phyloP scores from a whole-genome alignment of 1,284 basidiomycete genomes.

The Retiboletus fuscus region DNA sequence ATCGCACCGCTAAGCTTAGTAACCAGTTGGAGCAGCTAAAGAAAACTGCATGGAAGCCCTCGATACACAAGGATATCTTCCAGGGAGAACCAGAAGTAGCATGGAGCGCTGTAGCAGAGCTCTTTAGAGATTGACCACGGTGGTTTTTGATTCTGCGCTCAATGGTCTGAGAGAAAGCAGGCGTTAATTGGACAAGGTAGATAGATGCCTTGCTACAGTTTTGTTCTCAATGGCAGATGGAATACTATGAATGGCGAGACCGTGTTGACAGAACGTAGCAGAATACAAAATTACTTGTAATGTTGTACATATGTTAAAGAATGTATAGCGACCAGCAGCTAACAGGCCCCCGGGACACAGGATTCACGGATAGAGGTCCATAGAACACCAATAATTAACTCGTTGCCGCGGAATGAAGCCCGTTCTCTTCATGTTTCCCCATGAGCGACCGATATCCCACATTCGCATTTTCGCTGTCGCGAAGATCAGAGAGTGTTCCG shows the following conservation, averaged over 20 bases:
- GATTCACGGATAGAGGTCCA: neutral
- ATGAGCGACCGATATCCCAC: neutral
- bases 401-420: neutral
- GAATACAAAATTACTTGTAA: neutral
- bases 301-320: neutral
- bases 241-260: neutral
- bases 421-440: constrained; percentile 7
- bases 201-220: neutral
- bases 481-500: constrained; percentile 4
- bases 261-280: neutral
- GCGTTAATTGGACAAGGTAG: neutral
- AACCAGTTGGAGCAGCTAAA: neutral
- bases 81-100: constrained; percentile 32
- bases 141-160: neutral
- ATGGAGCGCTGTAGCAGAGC: constrained; percentile 29
- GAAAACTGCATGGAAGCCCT: constrained; percentile 3
- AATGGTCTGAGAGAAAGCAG: neutral
- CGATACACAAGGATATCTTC: constrained; percentile 26
- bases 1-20: constrained; percentile 8
- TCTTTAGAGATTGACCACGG: constrained; percentile 16
- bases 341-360: too few species aligned
- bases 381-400: neutral
- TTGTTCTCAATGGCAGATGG: neutral
- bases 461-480: constrained; percentile 29
- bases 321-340: constrained; percentile 18